Evolutionary conservation across 2,329 filamentous ascomycete genomes (phyloP), one percentile per base, ranked within the genome.

Genomic region (Alternaria hordeiaustralica): DNA sequence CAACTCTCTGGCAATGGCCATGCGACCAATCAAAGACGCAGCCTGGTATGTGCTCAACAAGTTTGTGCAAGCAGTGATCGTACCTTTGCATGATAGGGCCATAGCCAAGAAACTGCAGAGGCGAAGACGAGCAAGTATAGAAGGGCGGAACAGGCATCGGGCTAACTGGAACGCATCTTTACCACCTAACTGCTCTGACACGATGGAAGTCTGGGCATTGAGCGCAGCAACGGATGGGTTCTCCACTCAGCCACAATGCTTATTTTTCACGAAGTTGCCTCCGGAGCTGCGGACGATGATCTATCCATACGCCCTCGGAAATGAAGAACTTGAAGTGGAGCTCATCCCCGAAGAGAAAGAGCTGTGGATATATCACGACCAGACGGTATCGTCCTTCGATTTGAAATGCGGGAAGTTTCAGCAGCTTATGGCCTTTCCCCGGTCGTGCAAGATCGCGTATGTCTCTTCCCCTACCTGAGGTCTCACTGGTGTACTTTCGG

Each of bases 11-110:
- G 2, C n/a, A 11, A 0, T 41, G n/a, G 36, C 3, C 36, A 41
- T 41, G n/a, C 36, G 36, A 41, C 2, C n/a, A 1, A 18, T 41
- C n/a, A 18, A 41, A 18, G 36, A 41, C 2, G 3, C 3, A 3
- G n/a, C 4, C n/a, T 41, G 15, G n/a, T 3, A 3, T 41, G n/a
- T 41, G 36, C 36, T 41, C 36, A 18, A 3, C 36, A 41, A 41
- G n/a, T 3, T 41, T 5, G 26, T 28, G 10, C 3, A 28, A 5
- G 36, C 5, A 41, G n/a, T 41, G 36, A 41, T 41, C 36, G 5
- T 3, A 5, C 36, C 36, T 18, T 5, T 1, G 11, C 0, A 10
- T 3, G 0, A 41, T 1, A 41, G 36, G 36, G 2, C 2, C 36
- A 41, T 4, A 3, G n/a, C n/a, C 9, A 41, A 41, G 36, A 41